Base-by-base conservation (phyloP, 345 rosid genomes). In the Populus tremula region DNA sequence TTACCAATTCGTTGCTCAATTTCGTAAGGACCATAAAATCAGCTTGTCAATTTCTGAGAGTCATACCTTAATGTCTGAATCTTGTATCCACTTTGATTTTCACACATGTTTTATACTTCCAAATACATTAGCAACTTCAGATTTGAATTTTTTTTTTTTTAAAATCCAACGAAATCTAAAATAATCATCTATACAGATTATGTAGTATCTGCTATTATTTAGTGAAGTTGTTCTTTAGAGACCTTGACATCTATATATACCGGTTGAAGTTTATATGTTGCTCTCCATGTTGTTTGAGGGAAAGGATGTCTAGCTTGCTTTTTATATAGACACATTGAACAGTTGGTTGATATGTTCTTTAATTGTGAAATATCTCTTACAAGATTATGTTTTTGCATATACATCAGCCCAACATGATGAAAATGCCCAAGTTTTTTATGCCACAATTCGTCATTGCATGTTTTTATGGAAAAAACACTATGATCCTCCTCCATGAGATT, bases 301-400 rank as follows among this genome's bases (percentile, higher is more conserved):
- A 67, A 67, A 4, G 0, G 25, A 0, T 1, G 0, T 35, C 1
- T 36, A 13, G 2, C 20, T 6, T 20, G 6, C 45, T 67, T 36
- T 8, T 5, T 16, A 18, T 67, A 8, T 0, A 18, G 25, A 36
- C 70, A 67, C 8, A 1, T 0, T 20, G 1, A 27, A 67, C 6
- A 36, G 1, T 5, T 1, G 36, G 0, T 4, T 2, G 0, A 6
- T 2, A 1, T 33, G 2, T 7, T 7, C 6, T 31, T 1, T 0
- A 35, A 1, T 14, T 5, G 1, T 33, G 12, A 6, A 13, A 66
- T 4, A 33, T 7, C n/a, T 33, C 18, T 7, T 18, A 66, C 43
- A 5, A 66, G 9, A 33, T 35, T 18, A 1, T 66, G 18, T 17
- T 17, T 66, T 0, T 66, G 1, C 43, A 35, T 29, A 29, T 66